Evolutionary conservation across 208 protist genomes (phyloP), one percentile per base, ranked within the genome.

Genomic region (Trypanosoma scelopori): DNA sequence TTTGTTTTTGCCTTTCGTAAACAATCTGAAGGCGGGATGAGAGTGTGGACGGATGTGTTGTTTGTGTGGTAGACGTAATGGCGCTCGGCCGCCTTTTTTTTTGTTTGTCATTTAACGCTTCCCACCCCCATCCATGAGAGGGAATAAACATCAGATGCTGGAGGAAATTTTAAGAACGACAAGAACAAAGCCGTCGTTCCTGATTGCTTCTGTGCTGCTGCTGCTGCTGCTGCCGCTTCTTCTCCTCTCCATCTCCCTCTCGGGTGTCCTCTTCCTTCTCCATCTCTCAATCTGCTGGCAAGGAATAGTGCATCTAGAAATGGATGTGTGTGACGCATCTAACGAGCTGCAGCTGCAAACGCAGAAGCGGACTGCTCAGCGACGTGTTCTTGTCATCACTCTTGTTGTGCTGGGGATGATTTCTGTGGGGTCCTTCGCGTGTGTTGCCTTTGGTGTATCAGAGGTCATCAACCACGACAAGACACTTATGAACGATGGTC

Each of bases 401-500:
- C 27, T 73, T 23, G 41, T 73, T 55, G 35, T 63, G 41, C 67
- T 67, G 27, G 25, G 25, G 27, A 27, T 73, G 9, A 35, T 73
- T 65, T 47, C 58, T 20, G 61, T n/a, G 15, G 68, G 55, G 35
- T 64, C 56, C 12, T 62, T 65, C 41, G 68, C 58, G 25, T 73
- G 58, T 51, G 50, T 73, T 43, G 16, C 22, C 51, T 73, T 73
- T 58, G 68, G 68, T 27, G n/a, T 73, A 18, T 64, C 55, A 16
- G 68, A 73, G 16, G 66, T 73, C 46, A 18, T 59, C n/a, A 55
- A 49, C 27, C 22, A 73, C 7, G 68, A 73, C 30, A 55, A 20
- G 27, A 59, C 51, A 47, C 46, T 73, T 28, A 67, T 62, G 56
- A 73, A 73, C 45, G 58, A 62, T 43, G 68, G 68, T n/a, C 50